Evolutionary conservation across 257 asterid genomes (phyloP), one percentile per base, ranked within the genome.

Genomic region (Apocynum venetum): DNA sequence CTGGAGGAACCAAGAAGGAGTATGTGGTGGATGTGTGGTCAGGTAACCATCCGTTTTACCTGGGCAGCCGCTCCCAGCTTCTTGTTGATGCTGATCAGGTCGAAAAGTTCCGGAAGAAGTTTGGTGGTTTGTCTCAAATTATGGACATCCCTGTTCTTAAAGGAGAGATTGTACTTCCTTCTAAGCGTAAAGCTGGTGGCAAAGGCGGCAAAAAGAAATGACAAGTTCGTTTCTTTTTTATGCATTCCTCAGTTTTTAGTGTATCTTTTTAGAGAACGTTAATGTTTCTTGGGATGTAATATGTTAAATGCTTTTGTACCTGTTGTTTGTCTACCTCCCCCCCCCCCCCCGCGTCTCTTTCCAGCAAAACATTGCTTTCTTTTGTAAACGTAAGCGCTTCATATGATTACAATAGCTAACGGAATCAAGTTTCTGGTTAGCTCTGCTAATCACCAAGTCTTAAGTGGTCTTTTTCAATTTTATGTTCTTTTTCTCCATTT

Each of bases 11-110:
- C 73, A 95, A 93, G 85, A 83, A 87, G n/a, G 98, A 95, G 85
- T 91, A 95, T 57, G 91, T 92, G 36, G 94, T 95, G 12, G 98
- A 93, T 86, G 98, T 93, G 47, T 95, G 99, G 99, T 95, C 97
- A 13, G 99, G 99, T 7, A 95, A 95, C 72, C 99, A 95, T 79
- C 97, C 98, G 2, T 95, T 90, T 80, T 95, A 95, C 83, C 88
- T 93, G n/a, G 98, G 98, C 47, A 84, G 91, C 77, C 90, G 99
- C 46, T 84, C 97, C 0, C 84, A 84, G 72, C 41, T 61, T 0
- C 85, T 91, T 46, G 70, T 88, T 47, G 97, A 93, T 52, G 97
- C 91, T 76, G 97, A 90, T 69, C 99, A 95, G 73, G 98, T 93
- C 35, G 98, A 86, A 75, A 95, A 95, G 61, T 95, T 93, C 81